A percentile compares a stretch with the other conserved stretches of the same genome.
Conservation (phyloP, 106 monocot species). For the Apostasia ramifera region DNA sequence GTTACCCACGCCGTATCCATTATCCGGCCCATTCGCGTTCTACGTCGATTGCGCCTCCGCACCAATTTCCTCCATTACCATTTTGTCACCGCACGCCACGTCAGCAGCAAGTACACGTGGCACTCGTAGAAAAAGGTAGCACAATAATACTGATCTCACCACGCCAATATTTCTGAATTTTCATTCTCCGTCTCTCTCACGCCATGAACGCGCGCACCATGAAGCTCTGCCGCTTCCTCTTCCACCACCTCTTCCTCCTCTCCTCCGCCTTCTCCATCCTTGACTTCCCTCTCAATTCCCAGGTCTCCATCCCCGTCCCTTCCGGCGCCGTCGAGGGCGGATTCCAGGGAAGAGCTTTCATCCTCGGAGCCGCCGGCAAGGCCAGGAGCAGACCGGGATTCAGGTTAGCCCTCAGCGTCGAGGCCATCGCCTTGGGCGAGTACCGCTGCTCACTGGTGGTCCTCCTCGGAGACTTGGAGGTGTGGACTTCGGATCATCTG, state of each 20-base stretch:
- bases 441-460: conserved; percentile 33
- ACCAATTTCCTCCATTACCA: too few species aligned
- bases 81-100: too few species aligned
- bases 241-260: conserved; percentile 4
- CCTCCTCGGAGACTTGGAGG: conserved; percentile 31
- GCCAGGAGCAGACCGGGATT: conserved; percentile 14
- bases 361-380: conserved; percentile 1
- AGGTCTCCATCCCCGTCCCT: conserved; percentile 19
- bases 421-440: conserved; percentile 10
- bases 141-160: too few species aligned
- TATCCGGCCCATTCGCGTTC: too few species aligned
- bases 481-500: conserved; percentile 49
- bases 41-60: too few species aligned
- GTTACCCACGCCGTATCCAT: too few species aligned
- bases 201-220: too few species aligned
- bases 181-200: too few species aligned
- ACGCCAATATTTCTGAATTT: too few species aligned
- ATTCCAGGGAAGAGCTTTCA: conserved; percentile 16
- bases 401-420: conserved; percentile 30
- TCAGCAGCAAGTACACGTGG: too few species aligned
- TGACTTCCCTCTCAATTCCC: conserved; percentile 15
- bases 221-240: background rate
- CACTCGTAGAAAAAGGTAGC: too few species aligned
- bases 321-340: conserved; percentile 12
- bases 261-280: background rate